A percentile compares a stretch with the other conserved stretches of the same genome.
Conservation (phyloP, 2,329 filamentous ascomycete species). For the Kalaharituber pfeilii region DNA sequence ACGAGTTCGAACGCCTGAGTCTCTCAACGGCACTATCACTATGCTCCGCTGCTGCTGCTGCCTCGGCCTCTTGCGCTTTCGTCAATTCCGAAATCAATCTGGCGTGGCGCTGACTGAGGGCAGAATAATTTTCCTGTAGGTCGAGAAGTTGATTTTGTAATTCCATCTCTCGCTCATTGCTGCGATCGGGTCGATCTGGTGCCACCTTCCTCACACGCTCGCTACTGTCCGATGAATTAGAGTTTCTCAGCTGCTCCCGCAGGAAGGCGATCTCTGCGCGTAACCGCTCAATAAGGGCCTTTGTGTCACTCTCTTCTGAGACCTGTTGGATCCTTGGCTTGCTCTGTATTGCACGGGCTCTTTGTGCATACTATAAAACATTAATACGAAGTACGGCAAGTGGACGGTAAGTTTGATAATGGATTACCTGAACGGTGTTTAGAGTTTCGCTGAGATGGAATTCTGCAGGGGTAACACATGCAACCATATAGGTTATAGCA, state of each 20-base stretch:
- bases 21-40: constrained; percentile 68
- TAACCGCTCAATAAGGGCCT: constrained; percentile 78
- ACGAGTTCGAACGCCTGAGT: constrained; percentile 84
- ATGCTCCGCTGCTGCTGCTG: constrained; percentile 43
- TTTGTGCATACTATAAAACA: constrained; percentile 63
- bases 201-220: constrained; percentile 31
- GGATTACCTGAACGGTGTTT: constrained; percentile 55
- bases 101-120: constrained; percentile 83
- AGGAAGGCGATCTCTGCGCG: constrained; percentile 88
- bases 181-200: constrained; percentile 45
- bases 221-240: constrained; percentile 50
- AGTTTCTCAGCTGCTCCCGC: constrained; percentile 77
- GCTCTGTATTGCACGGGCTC: constrained; percentile 89
- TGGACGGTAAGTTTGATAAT: neutral
- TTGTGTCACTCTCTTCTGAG: constrained; percentile 78
- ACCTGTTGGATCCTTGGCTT: constrained; percentile 91
- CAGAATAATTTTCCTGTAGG: constrained; percentile 82
- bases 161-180: constrained; percentile 70
- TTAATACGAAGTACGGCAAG: constrained; percentile 6
- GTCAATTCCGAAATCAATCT: constrained; percentile 88
- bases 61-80: constrained; percentile 57
- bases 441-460: constrained; percentile 95
- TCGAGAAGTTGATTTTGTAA: constrained; percentile 88
- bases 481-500: constrained; percentile 98
- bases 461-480: constrained; percentile 88